Percentiles rank a stretch among this genome's conserved stretches.
These are phyloP conservation scores for Didymella glomerata DNA, from an alignment of 2,329 filamentous ascomycete genomes.

Conservation along the genomic window DNA sequence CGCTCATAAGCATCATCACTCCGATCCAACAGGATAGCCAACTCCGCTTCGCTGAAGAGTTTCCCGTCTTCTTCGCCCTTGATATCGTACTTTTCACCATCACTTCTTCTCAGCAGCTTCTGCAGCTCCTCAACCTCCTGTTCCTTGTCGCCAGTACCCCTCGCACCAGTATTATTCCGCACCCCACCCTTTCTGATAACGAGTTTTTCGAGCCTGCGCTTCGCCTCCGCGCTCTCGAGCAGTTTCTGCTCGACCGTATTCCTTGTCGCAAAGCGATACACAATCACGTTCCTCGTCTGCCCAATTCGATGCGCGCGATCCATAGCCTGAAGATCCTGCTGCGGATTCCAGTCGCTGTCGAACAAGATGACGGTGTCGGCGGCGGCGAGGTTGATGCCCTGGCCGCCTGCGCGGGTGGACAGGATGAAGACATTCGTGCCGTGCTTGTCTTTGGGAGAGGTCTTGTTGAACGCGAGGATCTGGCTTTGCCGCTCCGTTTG, in stretches of 20 bases:
- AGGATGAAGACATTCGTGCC: conserved; percentile 78
- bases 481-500: conserved; percentile 66
- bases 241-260: conserved; percentile 91
- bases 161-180: conserved; percentile 66
- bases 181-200: conserved; percentile 88
- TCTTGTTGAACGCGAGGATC: conserved; percentile 59
- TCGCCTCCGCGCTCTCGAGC: conserved; percentile 86
- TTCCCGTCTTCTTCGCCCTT: conserved; percentile 64
- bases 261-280: conserved; percentile 92
- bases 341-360: conserved; percentile 92
- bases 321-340: conserved; percentile 95
- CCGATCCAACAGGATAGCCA: conserved; percentile 81
- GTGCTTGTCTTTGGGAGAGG: conserved; percentile 23
- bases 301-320: conserved; percentile 95
- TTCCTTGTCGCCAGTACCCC: conserved; percentile 46
- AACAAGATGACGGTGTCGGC: conserved; percentile 94
- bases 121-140: conserved; percentile 60
- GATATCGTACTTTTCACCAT: conserved; percentile 71
- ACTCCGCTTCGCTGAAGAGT: conserved; percentile 77
- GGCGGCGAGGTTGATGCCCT: conserved; percentile 91
- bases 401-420: conserved; percentile 88
- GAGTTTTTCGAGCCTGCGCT: conserved; percentile 89
- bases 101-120: conserved; percentile 64
- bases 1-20: conserved; percentile 71
- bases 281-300: conserved; percentile 88